Evolutionary conservation across 2,329 filamentous ascomycete genomes (phyloP).

Genomic region (Stenocarpella maydis): DNA sequence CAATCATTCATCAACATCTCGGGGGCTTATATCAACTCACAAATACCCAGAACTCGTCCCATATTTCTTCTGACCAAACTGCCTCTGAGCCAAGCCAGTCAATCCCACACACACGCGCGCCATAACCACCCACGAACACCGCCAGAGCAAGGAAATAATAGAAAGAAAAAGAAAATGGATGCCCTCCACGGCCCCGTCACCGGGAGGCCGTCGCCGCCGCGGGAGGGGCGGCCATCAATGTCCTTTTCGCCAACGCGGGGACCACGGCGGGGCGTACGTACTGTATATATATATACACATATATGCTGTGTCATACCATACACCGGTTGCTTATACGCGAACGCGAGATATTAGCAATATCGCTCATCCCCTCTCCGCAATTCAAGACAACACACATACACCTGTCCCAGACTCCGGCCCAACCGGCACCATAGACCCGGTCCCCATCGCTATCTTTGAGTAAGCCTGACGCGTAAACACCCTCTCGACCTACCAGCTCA

Average conservation of each 20-base stretch:
- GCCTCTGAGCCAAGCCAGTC: not conserved
- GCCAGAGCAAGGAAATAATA: fast-evolving
- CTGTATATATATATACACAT: too few species aligned
- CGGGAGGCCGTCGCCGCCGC: constrained; percentile 7
- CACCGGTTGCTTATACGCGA: too few species aligned
- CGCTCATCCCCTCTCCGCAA: not conserved
- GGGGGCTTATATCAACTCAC: not conserved
- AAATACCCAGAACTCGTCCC: not conserved
- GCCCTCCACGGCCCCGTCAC: constrained; percentile 28
- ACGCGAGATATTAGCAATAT: too few species aligned
- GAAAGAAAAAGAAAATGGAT: not conserved
- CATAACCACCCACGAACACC: not conserved
- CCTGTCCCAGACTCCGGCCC: constrained; percentile 7
- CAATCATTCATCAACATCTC: not conserved
- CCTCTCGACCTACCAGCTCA: constrained; percentile 27
- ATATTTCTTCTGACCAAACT: not conserved
- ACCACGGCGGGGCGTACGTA: constrained; percentile 16
- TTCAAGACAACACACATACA: not conserved
- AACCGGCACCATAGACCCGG: constrained; percentile 20
- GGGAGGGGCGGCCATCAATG: constrained; percentile 21
- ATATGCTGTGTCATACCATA: not conserved
- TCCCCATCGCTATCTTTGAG: constrained; percentile 24
- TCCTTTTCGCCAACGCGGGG: constrained; percentile 32
- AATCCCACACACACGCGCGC: not conserved
- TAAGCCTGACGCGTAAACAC: constrained; percentile 32